phyloP scores from a whole-genome alignment of 2,329 filamentous ascomycete genomes.

The Sordariomycetes sp. region DNA sequence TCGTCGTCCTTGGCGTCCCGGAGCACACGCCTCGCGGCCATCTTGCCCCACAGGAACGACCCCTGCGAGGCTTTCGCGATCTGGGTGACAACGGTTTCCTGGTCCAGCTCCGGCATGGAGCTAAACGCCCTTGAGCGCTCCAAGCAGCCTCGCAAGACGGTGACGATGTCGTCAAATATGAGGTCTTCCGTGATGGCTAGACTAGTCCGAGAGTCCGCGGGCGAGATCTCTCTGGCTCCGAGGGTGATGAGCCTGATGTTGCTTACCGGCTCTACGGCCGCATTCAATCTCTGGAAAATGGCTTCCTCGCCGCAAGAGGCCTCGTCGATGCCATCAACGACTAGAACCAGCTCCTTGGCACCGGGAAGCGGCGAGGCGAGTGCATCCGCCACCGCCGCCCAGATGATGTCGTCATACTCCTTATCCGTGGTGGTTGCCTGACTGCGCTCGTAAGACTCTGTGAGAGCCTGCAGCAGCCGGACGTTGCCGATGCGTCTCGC shows the following conservation, averaged over 20 bases:
- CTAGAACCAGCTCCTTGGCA: constrained; percentile 21
- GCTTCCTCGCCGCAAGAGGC: constrained; percentile 15
- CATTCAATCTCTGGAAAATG: constrained; percentile 16
- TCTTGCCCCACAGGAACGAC: constrained; percentile 26
- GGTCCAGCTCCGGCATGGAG: constrained; percentile 17
- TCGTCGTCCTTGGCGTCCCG: constrained; percentile 14
- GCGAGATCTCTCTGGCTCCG: background rate
- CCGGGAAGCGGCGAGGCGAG: constrained; percentile 15
- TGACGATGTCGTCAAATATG: constrained; percentile 1
- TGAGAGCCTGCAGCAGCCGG: constrained; percentile 21
- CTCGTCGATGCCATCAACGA: constrained; percentile 26
- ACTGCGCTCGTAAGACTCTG: constrained; percentile 17
- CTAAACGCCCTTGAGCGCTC: constrained; percentile 13
- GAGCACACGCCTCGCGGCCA: constrained; percentile 18
- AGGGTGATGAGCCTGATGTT: constrained; percentile 3
- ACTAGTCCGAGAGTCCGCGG: background rate
- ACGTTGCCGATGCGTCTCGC: constrained; percentile 25
- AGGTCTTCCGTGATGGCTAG: background rate
- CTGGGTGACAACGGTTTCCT: constrained; percentile 18
- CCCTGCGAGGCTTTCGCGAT: constrained; percentile 20
- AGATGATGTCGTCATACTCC: constrained; percentile 22
- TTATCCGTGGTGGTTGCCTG: constrained; percentile 12
- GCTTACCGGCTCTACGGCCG: constrained; percentile 11
- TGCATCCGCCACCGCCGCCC: constrained; percentile 19
- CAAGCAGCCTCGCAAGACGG: constrained; percentile 11